A percentile compares a stretch with the other conserved stretches of the same genome.
Evolutionary conservation across 164 flowering plant species (phyloP).

Genomic region (Nymphaea thermarum): DNA sequence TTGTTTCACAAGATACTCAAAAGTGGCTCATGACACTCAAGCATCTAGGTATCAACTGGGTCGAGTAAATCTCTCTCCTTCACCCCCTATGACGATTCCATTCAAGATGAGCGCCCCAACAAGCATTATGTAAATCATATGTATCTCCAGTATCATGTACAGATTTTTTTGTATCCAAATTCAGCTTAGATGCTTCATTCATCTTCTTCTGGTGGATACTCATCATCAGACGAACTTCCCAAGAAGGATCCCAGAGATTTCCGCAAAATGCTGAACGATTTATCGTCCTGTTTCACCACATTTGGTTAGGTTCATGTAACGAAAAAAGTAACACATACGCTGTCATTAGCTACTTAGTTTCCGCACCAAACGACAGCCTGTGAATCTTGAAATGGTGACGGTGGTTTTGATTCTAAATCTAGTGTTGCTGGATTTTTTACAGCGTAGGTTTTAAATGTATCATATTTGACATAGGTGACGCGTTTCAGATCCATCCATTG

Average conservation of each 20-base stretch:
- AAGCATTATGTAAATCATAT: too few relatives aligned
- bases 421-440: too few relatives aligned
- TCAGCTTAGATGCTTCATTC: background rate
- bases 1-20: conserved; percentile 54
- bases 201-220: conserved; percentile 49
- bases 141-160: too few relatives aligned
- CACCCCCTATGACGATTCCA: too few relatives aligned
- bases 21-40: conserved; percentile 61
- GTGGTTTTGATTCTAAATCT: too few relatives aligned
- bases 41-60: conserved; percentile 66
- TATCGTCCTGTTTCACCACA: conserved; percentile 52
- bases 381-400: too few relatives aligned
- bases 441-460: too few relatives aligned
- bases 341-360: too few relatives aligned
- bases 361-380: too few relatives aligned
- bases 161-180: background rate
- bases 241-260: conserved; percentile 78
- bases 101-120: too few relatives aligned
- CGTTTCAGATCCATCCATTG: too few relatives aligned
- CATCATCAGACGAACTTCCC: conserved; percentile 69
- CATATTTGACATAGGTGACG: too few relatives aligned
- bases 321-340: background rate
- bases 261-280: conserved; percentile 76
- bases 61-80: conserved; percentile 21
- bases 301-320: background rate